A percentile compares a stretch with the other conserved stretches of the same genome.
These are phyloP conservation scores for Liquidambar formosana DNA, from an alignment of 164 flowering plant species.

Conservation along the genomic window DNA sequence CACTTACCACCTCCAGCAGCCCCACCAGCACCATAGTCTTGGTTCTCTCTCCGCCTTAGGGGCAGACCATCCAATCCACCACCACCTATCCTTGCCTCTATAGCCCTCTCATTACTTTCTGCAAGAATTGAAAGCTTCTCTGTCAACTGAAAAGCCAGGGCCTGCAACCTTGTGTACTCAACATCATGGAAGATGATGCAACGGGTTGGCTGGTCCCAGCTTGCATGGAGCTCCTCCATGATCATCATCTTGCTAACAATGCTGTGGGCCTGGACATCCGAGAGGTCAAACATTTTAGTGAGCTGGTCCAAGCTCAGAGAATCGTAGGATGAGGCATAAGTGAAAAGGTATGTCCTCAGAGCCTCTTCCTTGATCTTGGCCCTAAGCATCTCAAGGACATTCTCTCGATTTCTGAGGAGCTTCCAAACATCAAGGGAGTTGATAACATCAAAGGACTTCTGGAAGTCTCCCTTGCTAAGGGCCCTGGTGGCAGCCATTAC, in stretches of 20 bases:
- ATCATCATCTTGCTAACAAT: constrained; percentile 91
- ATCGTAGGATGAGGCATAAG: constrained; percentile 63
- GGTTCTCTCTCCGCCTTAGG: constrained; percentile 68
- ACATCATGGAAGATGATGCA: constrained; percentile 75
- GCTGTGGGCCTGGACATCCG: constrained; percentile 56
- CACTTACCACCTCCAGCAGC: constrained; percentile 71
- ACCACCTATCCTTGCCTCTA: constrained; percentile 70
- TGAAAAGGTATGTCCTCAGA: constrained; percentile 76
- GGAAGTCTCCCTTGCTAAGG: constrained; percentile 72
- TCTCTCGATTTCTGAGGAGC: constrained; percentile 63
- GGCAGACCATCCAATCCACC: constrained; percentile 74
- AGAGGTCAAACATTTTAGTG: constrained; percentile 76
- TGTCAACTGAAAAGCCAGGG: constrained; percentile 73
- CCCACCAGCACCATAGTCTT: constrained; percentile 62
- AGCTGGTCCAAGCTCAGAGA: constrained; percentile 79
- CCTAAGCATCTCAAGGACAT: constrained; percentile 73
- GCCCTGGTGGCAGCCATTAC: constrained; percentile 92
- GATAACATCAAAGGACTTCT: constrained; percentile 69
- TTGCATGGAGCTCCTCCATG: constrained; percentile 75
- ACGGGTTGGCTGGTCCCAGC: constrained; percentile 83
- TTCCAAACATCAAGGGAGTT: constrained; percentile 83
- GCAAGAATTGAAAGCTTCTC: constrained; percentile 78
- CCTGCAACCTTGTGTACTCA: constrained; percentile 72
- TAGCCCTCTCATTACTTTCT: constrained; percentile 88
- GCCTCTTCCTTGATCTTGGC: constrained; percentile 93